Base-by-base conservation (phyloP, 768 basidiomycete genomes). In the Pulveroboletus ravenelii region DNA sequence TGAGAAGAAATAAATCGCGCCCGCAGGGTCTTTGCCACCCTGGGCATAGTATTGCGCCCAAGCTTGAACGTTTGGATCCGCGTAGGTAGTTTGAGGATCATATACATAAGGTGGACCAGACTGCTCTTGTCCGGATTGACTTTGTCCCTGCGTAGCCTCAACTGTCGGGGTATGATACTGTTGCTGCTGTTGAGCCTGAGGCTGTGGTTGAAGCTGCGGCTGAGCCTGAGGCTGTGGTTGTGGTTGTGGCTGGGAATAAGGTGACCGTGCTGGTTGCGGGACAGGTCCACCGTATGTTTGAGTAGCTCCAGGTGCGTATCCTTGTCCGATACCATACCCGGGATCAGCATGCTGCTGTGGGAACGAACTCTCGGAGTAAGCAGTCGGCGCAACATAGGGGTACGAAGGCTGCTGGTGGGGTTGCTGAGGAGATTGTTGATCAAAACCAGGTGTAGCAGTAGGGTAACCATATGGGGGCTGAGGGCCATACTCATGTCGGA, bases 21-120 rank as follows among this genome's bases (percentile, higher is more conserved):
- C 90, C 6, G 85, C 81, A 0, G 74, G 65, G 51, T 91, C 89
- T 41, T 68, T 79, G 4, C 89, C 89, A 23, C 90, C 90, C 52
- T 84, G 80, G 1, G 84, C 82, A 62, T 92, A 92, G 66, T 93
- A 93, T 57, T 82, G 78, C 6, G 87, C 89, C 89, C 89, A 92
- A 0, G 86, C 87, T 62, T 91, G 89, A 18, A 84, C 88, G 54
- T 89, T 89, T 48, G 82, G 79, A 63, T 93, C 89, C 14, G 80
- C 68, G 58, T 93, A 93, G 18, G 80, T 81, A 43, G 73, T 70
- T 27, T 72, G 75, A 5, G 87, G 85, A 56, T 89, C 80, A 60
- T 78, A 91, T 9, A 70, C 65, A 48, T 71, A 80, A 13, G 79
- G 79, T 9, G 78, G 78, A 17, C 74, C 76, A 6, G 62, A 49